These are phyloP conservation scores for Mycena rosella DNA, from an alignment of 768 basidiomycete species.

Conservation along the genomic window DNA sequence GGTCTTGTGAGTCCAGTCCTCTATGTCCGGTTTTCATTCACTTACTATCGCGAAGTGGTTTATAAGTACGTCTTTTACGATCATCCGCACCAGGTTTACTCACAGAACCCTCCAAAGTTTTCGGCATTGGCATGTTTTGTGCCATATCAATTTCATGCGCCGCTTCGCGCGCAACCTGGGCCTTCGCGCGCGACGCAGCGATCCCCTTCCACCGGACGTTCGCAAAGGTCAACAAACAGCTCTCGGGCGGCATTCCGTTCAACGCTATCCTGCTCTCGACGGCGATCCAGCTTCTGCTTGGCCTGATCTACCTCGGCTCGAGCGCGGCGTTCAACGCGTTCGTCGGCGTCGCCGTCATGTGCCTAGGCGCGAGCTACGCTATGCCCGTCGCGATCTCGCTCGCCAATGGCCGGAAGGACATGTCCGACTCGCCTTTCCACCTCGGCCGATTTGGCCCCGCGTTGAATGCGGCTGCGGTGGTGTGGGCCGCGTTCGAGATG, in stretches of 20 bases:
- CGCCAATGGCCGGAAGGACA: conserved; percentile 54
- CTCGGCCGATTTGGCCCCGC: conserved; percentile 59
- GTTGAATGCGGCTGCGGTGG: conserved; percentile 65
- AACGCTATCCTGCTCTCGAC: conserved; percentile 74
- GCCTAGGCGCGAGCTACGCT: conserved; percentile 72
- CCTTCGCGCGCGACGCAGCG: conserved; percentile 76
- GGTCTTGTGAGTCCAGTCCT: conserved; percentile 60
- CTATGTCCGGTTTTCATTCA: not conserved
- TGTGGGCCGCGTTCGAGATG: conserved; percentile 74
- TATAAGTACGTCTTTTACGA: conserved; percentile 50
- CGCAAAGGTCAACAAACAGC: conserved; percentile 56
- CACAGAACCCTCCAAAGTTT: conserved; percentile 53
- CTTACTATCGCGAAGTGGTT: conserved; percentile 56
- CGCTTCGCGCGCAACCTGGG: conserved; percentile 80
- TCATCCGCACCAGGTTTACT: too few relatives aligned
- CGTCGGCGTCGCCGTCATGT: conserved; percentile 75
- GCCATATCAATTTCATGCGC: conserved; percentile 76
- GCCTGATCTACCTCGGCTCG: conserved; percentile 73
- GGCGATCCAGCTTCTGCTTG: conserved; percentile 67
- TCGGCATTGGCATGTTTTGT: conserved; percentile 70
- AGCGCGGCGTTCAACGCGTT: conserved; percentile 77
- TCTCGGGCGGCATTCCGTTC: conserved; percentile 63
- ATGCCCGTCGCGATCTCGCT: conserved; percentile 72
- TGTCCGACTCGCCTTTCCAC: conserved; percentile 64
- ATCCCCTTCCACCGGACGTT: conserved; percentile 68